A percentile compares a stretch with the other conserved stretches of the same genome.
These are phyloP conservation scores for Coemansia sp. DNA, from an alignment of 192 early-diverging fungal species.

Conservation along the genomic window DNA sequence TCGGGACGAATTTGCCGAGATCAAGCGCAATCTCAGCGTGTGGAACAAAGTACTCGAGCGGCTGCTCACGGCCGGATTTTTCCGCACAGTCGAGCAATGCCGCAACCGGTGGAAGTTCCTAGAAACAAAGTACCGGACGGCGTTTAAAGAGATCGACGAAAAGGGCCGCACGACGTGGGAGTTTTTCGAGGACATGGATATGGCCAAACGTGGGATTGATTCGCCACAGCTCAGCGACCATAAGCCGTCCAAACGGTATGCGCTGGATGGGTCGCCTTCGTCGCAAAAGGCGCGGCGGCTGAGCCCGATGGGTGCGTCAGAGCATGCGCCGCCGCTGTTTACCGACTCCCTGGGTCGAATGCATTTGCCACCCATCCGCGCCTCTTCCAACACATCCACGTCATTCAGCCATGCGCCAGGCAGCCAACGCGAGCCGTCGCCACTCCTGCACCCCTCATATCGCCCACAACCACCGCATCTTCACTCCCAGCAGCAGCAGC, in stretches of 20 bases:
- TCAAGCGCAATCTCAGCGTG: conserved; percentile 56
- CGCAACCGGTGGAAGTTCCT: conserved; percentile 59
- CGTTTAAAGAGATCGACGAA: conserved; percentile 20
- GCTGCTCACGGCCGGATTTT: conserved; percentile 46
- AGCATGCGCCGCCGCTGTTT: conserved; percentile 17
- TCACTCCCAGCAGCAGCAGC: background rate
- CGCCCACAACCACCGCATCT: background rate
- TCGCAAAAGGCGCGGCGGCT: conserved; percentile 3
- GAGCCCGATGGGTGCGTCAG: background rate
- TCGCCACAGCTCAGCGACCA: conserved; percentile 6
- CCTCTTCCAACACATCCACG: background rate
- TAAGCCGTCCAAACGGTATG: conserved; percentile 1
- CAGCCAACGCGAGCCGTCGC: background rate
- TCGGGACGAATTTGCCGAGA: conserved; percentile 55
- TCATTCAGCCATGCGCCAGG: background rate
- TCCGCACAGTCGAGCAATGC: conserved; percentile 56
- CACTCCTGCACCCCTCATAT: background rate
- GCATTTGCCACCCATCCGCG: conserved; percentile 41
- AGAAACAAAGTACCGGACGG: conserved; percentile 52
- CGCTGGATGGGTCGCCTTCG: background rate
- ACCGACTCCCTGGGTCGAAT: conserved; percentile 39
- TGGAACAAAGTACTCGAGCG: conserved; percentile 57
- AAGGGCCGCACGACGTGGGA: conserved; percentile 43
- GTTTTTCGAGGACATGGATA: conserved; percentile 52
- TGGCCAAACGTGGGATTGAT: conserved; percentile 35